These are phyloP conservation scores for Thielaviopsis euricoi DNA, from an alignment of 2,329 filamentous ascomycete genomes.

Conservation along the genomic window DNA sequence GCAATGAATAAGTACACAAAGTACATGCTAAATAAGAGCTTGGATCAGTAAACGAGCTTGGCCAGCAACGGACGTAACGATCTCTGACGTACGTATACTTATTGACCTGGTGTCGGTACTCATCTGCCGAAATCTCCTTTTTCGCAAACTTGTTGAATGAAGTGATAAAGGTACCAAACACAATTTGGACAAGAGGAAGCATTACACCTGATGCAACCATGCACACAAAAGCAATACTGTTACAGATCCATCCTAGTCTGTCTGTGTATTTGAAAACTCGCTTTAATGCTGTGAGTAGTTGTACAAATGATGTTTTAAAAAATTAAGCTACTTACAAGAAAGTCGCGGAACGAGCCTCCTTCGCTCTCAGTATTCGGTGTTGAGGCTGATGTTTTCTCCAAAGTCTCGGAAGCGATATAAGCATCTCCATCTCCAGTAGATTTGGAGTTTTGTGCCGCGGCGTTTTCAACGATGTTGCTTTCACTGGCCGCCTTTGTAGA, in stretches of 20 bases:
- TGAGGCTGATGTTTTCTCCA: neutral
- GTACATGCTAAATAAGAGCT: constrained; percentile 19
- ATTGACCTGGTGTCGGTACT: constrained; percentile 34
- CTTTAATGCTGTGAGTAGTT: constrained; percentile 13
- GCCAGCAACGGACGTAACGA: neutral
- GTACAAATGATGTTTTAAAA: neutral
- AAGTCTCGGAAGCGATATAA: neutral
- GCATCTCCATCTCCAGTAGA: neutral
- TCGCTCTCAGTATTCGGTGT: neutral
- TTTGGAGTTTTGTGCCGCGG: neutral
- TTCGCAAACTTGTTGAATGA: constrained; percentile 40
- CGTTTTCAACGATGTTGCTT: neutral
- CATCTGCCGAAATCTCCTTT: constrained; percentile 23
- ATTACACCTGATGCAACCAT: constrained; percentile 23
- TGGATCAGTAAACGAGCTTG: neutral
- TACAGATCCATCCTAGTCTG: constrained; percentile 21
- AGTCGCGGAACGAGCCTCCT: neutral
- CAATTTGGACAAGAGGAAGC: constrained; percentile 40
- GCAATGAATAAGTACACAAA: constrained; percentile 42
- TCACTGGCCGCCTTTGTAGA: neutral
- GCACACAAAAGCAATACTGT: constrained; percentile 20
- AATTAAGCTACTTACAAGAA: neutral
- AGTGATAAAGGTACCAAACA: constrained; percentile 38
- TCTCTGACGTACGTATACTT: constrained; percentile 23
- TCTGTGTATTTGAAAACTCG: constrained; percentile 25